Base-by-base conservation (phyloP, 306 rosid genomes). In the Fragaria nilgerrensis region DNA sequence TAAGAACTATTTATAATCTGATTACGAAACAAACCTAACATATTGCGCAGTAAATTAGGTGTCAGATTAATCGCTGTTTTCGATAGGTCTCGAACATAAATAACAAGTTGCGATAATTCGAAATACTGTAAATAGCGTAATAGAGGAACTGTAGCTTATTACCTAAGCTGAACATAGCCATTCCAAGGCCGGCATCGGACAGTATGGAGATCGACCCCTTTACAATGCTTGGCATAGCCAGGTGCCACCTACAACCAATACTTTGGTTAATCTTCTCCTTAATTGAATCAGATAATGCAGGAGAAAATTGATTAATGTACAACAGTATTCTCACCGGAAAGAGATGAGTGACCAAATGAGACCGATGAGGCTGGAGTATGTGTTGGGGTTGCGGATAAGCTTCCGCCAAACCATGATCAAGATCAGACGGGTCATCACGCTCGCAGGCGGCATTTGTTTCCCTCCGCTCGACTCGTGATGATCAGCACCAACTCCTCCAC, bases 101-200 rank as follows among this genome's bases (percentile, higher is more conserved):
- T 22, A 3, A 9, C 20, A 22, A 61, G 4, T 61, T 61, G 2
- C 5, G 12, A 56, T 55, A 2, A 4, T 19, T 53, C 23, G 2
- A 19, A 59, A 25, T 12, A 59, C 8, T 2, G 16, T 25, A 59
- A n/a, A n/a, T 0, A 4, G 9, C 19, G 22, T 27, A 32, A 32
- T 0, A 5, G 39, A 32, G 0, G n/a, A 29, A 29, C 19, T 62
- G 20, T 15, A 2, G 81, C 91, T 89, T 81, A 96, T 90, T 81
- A 96, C 99, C 99, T 85, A 96, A 91, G 84, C 99, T 96, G 88
- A 96, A 96, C 99, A 96, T 96, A 78, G 99, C 99, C 99, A 96
- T 96, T 77, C 99, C 99, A 5, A 96, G 96, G 29, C 99, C 99
- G 23, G 99, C 98, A 82, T 96, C 98, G 19, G 99, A 96, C 75